phyloP scores from a whole-genome alignment of 495 filamentous ascomycete species.

The Delitschia confertaspora region DNA sequence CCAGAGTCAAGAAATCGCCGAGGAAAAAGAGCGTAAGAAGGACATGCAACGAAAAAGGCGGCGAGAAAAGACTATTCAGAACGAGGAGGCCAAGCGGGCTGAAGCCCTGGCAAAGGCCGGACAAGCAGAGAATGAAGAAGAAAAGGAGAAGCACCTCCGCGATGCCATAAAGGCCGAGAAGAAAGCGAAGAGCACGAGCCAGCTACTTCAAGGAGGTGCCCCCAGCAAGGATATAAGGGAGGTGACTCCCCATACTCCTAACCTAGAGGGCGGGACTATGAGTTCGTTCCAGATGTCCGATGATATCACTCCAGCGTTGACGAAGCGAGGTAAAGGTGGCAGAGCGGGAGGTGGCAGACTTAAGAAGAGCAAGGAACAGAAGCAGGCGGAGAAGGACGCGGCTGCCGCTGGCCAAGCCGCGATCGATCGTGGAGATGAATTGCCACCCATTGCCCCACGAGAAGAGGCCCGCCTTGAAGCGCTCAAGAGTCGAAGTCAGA shows the following conservation, averaged over 20 bases:
- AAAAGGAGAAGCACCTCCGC: constrained; percentile 63
- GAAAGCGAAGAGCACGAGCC: constrained; percentile 75
- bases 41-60: constrained; percentile 97
- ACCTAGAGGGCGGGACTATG: constrained; percentile 82
- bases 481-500: constrained; percentile 46
- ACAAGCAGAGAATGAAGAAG: constrained; percentile 64
- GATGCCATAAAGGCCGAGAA: constrained; percentile 79
- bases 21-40: constrained; percentile 99
- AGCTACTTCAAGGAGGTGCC: constrained; percentile 74
- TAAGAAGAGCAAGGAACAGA: constrained; percentile 87
- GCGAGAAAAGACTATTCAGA: constrained; percentile 87
- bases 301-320: constrained; percentile 31
- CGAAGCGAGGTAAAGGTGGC: constrained; percentile 50
- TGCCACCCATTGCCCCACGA: constrained; percentile 51
- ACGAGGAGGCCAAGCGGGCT: constrained; percentile 74
- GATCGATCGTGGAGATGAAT: constrained; percentile 73
- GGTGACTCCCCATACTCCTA: constrained; percentile 63
- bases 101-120: constrained; percentile 70
- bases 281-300: constrained; percentile 68
- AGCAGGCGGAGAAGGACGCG: constrained; percentile 87
- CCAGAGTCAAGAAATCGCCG: constrained; percentile 76
- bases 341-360: constrained; percentile 24
- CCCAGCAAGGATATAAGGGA: constrained; percentile 72
- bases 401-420: constrained; percentile 83
- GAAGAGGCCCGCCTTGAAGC: constrained; percentile 54